Evolutionary conservation across 2,329 filamentous ascomycete species (phyloP).

Genomic region (Diplodia seriata): DNA sequence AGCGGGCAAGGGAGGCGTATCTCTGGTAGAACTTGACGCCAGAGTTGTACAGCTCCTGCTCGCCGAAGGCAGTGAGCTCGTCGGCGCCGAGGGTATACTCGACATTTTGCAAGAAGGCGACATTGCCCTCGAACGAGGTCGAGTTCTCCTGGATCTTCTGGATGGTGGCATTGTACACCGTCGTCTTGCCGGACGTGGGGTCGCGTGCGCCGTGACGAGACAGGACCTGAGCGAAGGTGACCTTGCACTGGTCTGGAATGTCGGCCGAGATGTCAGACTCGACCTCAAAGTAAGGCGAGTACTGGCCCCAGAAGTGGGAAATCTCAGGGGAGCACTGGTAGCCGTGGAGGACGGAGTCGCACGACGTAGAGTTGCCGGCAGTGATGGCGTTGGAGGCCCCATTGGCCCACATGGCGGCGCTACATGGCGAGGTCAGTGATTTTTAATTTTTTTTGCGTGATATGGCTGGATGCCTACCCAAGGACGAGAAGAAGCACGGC

Average conservation of each 20-base stretch:
- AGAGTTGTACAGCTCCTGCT: constrained; percentile 74
- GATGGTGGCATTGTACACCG: constrained; percentile 68
- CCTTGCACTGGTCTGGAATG: constrained; percentile 70
- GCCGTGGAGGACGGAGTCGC: constrained; percentile 62
- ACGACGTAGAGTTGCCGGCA: constrained; percentile 43
- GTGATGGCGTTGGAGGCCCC: constrained; percentile 5
- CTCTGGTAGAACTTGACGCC: constrained; percentile 77
- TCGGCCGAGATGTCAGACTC: constrained; percentile 67
- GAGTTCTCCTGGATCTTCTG: constrained; percentile 67
- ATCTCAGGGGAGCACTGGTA: constrained; percentile 69
- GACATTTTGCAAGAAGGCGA: constrained; percentile 75
- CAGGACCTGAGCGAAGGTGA: constrained; percentile 82
- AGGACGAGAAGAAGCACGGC: constrained; percentile 17
- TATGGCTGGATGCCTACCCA: not conserved
- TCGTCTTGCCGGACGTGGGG: constrained; percentile 73
- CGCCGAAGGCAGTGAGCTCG: constrained; percentile 71
- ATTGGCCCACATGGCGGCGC: constrained; percentile 19
- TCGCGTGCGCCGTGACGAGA: constrained; percentile 86
- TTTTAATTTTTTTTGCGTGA: too few species aligned
- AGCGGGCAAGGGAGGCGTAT: constrained; percentile 68
- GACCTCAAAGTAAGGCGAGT: constrained; percentile 82
- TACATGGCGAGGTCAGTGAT: constrained; percentile 7
- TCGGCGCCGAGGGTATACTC: constrained; percentile 74
- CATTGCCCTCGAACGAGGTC: constrained; percentile 64
- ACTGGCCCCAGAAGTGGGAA: constrained; percentile 82